phyloP scores from a whole-genome alignment of 305 asterid genomes.

The Solanum hybrid region DNA sequence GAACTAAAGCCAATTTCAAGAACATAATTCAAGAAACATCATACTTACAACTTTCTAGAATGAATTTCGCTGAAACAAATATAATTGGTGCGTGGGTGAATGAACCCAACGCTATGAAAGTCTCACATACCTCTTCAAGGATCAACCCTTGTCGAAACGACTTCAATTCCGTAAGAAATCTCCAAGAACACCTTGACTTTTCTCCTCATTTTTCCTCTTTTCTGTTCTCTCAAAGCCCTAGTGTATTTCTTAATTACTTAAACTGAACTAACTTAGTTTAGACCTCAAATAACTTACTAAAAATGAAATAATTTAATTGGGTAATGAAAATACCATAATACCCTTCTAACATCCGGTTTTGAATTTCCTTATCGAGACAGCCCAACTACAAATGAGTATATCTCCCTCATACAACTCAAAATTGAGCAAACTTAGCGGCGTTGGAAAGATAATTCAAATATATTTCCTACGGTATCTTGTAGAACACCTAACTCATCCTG shows the following conservation, averaged over 20 bases:
- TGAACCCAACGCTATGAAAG: neutral
- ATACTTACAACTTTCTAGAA: neutral
- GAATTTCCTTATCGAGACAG: neutral
- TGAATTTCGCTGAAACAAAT: neutral
- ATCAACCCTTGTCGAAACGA: neutral
- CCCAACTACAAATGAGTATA: neutral
- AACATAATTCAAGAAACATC: neutral
- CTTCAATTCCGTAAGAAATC: neutral
- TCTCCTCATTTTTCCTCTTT: neutral
- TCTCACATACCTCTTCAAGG: neutral
- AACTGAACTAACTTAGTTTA: neutral
- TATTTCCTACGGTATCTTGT: neutral
- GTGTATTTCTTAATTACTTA: neutral
- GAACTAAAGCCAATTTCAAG: neutral
- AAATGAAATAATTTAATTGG: neutral
- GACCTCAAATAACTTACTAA: neutral
- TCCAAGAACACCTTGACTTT: neutral
- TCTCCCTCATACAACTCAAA: neutral
- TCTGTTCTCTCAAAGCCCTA: neutral
- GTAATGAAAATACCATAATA: neutral
- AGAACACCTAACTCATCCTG: neutral
- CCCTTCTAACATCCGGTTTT: neutral
- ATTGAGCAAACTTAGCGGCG: neutral
- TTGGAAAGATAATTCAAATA: neutral
- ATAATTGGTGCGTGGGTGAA: neutral